phyloP scores from a whole-genome alignment of 2,329 filamentous ascomycete genomes.

The Albifimbria verrucaria region DNA sequence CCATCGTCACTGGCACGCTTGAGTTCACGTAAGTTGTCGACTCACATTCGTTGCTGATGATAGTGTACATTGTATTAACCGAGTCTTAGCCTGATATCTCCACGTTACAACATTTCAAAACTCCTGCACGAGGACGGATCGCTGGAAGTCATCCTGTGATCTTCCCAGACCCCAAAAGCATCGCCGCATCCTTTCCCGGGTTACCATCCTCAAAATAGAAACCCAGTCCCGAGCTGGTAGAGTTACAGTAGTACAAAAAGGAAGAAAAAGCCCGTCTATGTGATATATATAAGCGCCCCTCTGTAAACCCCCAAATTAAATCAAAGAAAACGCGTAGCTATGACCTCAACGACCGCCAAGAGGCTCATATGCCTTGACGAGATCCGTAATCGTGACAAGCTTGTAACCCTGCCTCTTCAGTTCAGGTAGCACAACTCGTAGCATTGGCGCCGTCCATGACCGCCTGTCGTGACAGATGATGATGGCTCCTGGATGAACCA shows the following conservation, averaged over 20 bases:
- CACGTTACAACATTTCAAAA: slow-evolving; percentile 26
- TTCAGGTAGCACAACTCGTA: slow-evolving; percentile 68
- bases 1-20: slow-evolving; percentile 27
- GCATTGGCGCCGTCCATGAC: slow-evolving; percentile 79
- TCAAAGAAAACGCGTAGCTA: background rate
- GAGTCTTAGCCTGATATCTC: slow-evolving; percentile 24
- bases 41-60: background rate
- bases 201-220: background rate
- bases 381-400: slow-evolving; percentile 67
- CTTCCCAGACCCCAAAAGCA: background rate
- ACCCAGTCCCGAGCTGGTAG: background rate
- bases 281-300: background rate
- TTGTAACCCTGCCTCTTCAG: slow-evolving; percentile 66
- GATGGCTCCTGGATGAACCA: slow-evolving; percentile 72
- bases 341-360: slow-evolving; percentile 17
- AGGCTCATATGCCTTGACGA: slow-evolving; percentile 45
- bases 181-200: background rate
- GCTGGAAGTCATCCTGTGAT: slow-evolving; percentile 26
- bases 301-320: background rate
- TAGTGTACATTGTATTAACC: slow-evolving; percentile 9
- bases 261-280: background rate
- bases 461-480: slow-evolving; percentile 85
- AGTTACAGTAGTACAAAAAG: background rate
- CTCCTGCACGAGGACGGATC: slow-evolving; percentile 27
- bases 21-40: slow-evolving; percentile 27